Evolutionary conservation across 345 rosid genomes (phyloP).

Genomic region (Arabis alpina): DNA sequence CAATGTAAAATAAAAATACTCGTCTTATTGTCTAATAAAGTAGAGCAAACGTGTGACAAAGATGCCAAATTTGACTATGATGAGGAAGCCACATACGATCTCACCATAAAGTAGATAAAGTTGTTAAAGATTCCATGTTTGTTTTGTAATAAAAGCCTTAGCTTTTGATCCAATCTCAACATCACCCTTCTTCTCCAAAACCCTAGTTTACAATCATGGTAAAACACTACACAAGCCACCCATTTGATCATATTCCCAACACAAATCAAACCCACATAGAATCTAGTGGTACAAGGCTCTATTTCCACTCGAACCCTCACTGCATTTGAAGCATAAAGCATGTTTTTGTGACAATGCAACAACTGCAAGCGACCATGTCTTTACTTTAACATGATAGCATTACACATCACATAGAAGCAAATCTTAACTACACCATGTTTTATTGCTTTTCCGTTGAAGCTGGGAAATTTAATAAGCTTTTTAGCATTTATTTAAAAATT

Average conservation of each 20-base stretch:
- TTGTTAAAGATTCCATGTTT: no score
- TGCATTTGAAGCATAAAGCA: constrained; percentile 30
- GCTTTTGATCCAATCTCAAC: constrained; percentile 42
- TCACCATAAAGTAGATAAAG: neutral
- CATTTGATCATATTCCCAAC: constrained; percentile 50
- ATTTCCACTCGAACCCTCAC: constrained; percentile 16
- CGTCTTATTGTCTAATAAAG: no score
- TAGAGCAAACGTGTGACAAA: no score
- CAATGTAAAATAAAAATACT: no score
- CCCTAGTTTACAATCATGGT: constrained; percentile 43
- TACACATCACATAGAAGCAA: no score
- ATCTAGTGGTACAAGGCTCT: constrained; percentile 32
- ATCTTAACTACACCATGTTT: no score
- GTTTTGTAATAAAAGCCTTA: neutral
- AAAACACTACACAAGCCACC: constrained; percentile 51
- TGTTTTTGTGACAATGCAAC: no score
- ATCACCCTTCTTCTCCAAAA: constrained; percentile 43
- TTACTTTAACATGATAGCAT: no score
- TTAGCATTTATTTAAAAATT: neutral
- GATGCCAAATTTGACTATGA: neutral
- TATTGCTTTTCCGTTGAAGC: no score
- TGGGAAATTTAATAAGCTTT: no score
- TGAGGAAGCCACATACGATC: neutral
- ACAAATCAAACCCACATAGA: constrained; percentile 32
- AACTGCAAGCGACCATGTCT: no score